Base-by-base conservation (phyloP, 768 basidiomycete genomes). In the Trichaptum fuscoviolaceum region DNA sequence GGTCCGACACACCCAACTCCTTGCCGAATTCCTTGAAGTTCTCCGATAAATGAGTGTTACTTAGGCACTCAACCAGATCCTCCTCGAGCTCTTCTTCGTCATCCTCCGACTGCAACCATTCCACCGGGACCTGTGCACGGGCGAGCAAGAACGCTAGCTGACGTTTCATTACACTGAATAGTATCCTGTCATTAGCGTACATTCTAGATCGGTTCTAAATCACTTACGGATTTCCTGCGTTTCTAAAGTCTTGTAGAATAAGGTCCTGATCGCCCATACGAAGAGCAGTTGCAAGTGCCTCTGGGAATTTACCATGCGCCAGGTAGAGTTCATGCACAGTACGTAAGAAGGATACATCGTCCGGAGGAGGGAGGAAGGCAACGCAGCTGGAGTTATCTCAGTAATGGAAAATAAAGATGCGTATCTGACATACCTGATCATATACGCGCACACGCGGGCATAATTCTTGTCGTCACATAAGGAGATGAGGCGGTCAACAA, bases 111-210 rank as follows among this genome's bases (percentile, higher is more conserved):
- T 90, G 89, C 52, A 96, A 77, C 94, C 96, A 97, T 73, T 95
- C 91, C 35, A 95, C 76, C 12, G 95, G 95, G 65, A 96, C 84
- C 72, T 95, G 93, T 1, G 96, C 89, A 58, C 97, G 92, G 10
- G 96, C 95, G 62, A 99, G 87, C 71, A 97, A 83, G 78, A 93
- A 93, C 1, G 97, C 94, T 25, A 99, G 87, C 77, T 99, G 97
- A 35, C 92, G 91, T 75, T 90, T 92, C 97, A 99, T 98, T 60
- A 88, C 75, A 24, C 92, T 93, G 70, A 25, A 25, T 7, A 23
- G 52, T 10, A 30, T 27, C 63, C 36, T 63, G 64, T 60, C 18
- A 70, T 62, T 58, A 58, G 35, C 42, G 36, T 12, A 4, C 15
- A 61, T 61, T 20, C 15, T 34, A 12, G 42, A 63, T 57, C 7